Conservation (phyloP, 208 protist species). For the Acanthamoeba pearcei region DNA sequence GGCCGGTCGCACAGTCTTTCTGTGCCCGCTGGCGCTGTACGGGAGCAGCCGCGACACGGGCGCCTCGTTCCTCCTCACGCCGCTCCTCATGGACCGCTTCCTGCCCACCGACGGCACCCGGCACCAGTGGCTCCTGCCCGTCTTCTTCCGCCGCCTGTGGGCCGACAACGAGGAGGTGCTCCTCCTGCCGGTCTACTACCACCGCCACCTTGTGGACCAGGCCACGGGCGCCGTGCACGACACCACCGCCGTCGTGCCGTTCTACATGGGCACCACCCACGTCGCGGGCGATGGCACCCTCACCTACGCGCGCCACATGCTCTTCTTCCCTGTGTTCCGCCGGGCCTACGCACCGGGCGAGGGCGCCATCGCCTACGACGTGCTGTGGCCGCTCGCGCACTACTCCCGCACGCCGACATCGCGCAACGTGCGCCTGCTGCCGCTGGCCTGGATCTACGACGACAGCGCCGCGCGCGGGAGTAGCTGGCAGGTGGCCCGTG, state of each 20-base stretch:
- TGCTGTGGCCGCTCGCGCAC: slow-evolving; percentile 26
- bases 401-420: not conserved
- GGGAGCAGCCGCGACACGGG: not conserved
- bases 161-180: not conserved
- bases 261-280: slow-evolving; percentile 13
- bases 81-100: not conserved
- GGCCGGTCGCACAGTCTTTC: not conserved
- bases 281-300: not conserved
- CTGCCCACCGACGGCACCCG: not conserved
- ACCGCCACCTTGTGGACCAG: not conserved
- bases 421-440: not conserved
- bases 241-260: not conserved
- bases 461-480: not conserved
- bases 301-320: not conserved
- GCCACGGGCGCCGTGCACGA: not conserved
- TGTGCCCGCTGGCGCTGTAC: not conserved
- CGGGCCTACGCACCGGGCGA: not conserved
- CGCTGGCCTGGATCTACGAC: not conserved
- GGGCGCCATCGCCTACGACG: slow-evolving; percentile 17
- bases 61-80: not conserved
- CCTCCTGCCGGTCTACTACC: slow-evolving; percentile 22
- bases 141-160: slow-evolving; percentile 27
- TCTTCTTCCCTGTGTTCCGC: not conserved
- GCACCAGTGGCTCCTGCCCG: not conserved
- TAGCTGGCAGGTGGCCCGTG: not conserved